These are phyloP conservation scores for Bacterosira constricta DNA, from an alignment of 108 stramenopile genomes.

Conservation along the genomic window DNA sequence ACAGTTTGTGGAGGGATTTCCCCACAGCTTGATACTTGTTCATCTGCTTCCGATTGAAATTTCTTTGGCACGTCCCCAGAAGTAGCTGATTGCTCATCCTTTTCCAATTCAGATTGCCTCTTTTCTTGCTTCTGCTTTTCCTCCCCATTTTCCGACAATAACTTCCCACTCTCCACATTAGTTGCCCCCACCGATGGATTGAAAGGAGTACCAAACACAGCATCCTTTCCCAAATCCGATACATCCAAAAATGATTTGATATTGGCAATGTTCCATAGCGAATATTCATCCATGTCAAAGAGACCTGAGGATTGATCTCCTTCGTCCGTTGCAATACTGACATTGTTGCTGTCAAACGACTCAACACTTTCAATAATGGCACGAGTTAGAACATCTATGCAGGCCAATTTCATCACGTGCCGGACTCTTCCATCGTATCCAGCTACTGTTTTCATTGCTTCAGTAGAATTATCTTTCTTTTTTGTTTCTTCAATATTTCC, in stretches of 20 bases:
- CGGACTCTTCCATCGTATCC: constrained; percentile 62
- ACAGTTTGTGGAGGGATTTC: background rate
- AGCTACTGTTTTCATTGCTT: constrained; percentile 4
- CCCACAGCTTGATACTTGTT: background rate
- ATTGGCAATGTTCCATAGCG: constrained; percentile 26
- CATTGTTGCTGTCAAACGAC: constrained; percentile 8
- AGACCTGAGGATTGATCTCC: constrained; percentile 16
- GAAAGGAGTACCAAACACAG: constrained; percentile 39
- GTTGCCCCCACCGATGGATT: background rate
- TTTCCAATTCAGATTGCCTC: background rate
- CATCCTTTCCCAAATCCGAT: constrained; percentile 34
- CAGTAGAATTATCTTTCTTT: background rate
- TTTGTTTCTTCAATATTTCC: too few species aligned
- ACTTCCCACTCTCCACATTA: constrained; percentile 1
- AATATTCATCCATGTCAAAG: constrained; percentile 34
- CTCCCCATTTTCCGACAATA: background rate
- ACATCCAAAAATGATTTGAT: constrained; percentile 40
- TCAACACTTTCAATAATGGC: constrained; percentile 37
- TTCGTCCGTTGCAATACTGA: background rate
- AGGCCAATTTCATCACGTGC: constrained; percentile 59
- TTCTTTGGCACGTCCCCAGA: too few species aligned
- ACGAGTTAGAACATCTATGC: constrained; percentile 44
- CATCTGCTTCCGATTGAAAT: background rate
- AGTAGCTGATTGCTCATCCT: background rate
- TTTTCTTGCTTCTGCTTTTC: background rate